Base-by-base conservation (phyloP, 768 basidiomycete genomes). In the Pleurotus citrinopileatus region DNA sequence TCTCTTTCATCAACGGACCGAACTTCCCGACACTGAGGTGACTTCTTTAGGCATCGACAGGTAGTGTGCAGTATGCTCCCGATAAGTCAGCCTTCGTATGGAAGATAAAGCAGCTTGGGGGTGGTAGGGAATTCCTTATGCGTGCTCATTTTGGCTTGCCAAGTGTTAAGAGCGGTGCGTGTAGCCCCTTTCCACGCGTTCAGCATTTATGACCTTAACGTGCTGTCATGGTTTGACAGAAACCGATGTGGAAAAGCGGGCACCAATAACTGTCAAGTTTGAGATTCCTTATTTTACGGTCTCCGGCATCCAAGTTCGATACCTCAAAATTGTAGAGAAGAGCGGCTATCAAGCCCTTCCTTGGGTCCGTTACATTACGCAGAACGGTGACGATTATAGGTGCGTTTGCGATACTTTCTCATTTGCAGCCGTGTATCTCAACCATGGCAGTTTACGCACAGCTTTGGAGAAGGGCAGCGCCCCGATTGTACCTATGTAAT, bases 211-310 rank as follows among this genome's bases (percentile, higher is more conserved):
- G 9, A 26, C 17, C 28, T 28, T 17, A 37, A 37, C 28, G 2
- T 32, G 56, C 23, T 28, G 20, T 56, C 29, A 54, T 50, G 40
- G 12, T 15, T 40, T 12, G 40, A 45, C 59, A 81, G 82, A 84
- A 63, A 84, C 85, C 72, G 93, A 95, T 40, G 73, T 81, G 34
- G 94, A 95, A 58, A 92, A 93, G 64, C 88, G 93, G 19, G 87
- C 94, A 8, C 97, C 97, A 1, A 97, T 98, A 58, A 91, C 91
- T 0, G 96, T 98, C 67, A 94, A 93, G 70, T 99, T 94, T 59
- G 96, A 98, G 73, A 98, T 99, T 37, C 96, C 97, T 0, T 98
- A 98, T 72, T 98, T 98, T 68, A 98, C 96, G 0, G 94, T 97
- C 3, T 95, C 94, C 0, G 95, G 95, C 3, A 94, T 98, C 55